Percentiles rank a stretch among this genome's conserved stretches.
Conservation (phyloP, 2,329 filamentous ascomycete genomes). For the Monosporascus sp. region DNA sequence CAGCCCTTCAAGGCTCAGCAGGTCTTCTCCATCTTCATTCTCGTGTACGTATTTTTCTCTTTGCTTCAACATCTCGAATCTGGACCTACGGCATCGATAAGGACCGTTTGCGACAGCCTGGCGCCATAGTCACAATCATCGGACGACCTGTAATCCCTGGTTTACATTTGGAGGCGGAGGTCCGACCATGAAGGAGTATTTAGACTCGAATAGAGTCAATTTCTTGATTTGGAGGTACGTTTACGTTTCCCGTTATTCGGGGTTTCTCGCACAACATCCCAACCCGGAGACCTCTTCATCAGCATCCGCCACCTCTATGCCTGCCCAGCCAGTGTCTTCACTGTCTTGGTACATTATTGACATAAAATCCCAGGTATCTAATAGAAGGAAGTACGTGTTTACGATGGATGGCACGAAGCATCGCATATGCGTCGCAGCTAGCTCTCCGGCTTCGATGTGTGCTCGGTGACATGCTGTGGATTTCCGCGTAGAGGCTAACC, state of each 20-base stretch:
- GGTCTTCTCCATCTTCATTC: slow-evolving; percentile 21
- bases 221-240: slow-evolving; percentile 68
- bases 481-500: slow-evolving; percentile 28
- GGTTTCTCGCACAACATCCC: slow-evolving; percentile 17
- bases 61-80: slow-evolving; percentile 18
- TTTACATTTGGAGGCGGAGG: background rate
- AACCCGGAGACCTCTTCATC: slow-evolving; percentile 13
- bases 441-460: slow-evolving; percentile 6
- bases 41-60: slow-evolving; percentile 5
- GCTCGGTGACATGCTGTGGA: slow-evolving; percentile 18
- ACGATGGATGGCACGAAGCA: slow-evolving; percentile 8
- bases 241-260: slow-evolving; percentile 20
- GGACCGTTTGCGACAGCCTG: background rate
- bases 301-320: background rate
- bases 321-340: background rate
- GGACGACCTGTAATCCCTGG: background rate
- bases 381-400: slow-evolving; percentile 56
- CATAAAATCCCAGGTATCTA: slow-evolving; percentile 44
- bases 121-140: background rate
- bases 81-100: background rate
- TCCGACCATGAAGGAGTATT: slow-evolving; percentile 54
- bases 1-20: slow-evolving; percentile 18
- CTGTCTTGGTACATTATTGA: slow-evolving; percentile 16
- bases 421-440: slow-evolving; percentile 4
- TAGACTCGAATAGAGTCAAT: slow-evolving; percentile 65